These are phyloP conservation scores for Diaporthe destruens DNA, from an alignment of 2,329 filamentous ascomycete species.

Conservation along the genomic window DNA sequence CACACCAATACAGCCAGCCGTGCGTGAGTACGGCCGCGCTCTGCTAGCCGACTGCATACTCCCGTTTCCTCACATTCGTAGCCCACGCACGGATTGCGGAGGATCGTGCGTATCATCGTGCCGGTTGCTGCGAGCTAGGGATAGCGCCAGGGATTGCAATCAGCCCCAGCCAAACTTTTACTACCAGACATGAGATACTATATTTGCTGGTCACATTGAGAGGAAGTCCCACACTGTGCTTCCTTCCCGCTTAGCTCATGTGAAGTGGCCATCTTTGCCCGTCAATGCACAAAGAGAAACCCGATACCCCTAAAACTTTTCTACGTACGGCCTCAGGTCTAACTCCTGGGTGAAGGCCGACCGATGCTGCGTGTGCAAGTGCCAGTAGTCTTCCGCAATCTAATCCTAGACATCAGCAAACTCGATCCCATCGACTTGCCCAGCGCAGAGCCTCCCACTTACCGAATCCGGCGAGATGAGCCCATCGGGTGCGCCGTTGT, in stretches of 20 bases:
- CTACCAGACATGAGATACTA: conserved; percentile 24
- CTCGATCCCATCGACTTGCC: neutral
- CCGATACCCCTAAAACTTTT: conserved; percentile 76
- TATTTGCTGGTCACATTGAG: conserved; percentile 9
- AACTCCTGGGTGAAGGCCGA: conserved; percentile 86
- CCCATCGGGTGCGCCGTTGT: conserved; percentile 62
- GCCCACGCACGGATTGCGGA: conserved; percentile 34
- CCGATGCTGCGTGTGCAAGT: conserved; percentile 82
- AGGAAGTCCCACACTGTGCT: neutral
- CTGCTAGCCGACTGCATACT: conserved; percentile 28
- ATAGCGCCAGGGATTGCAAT: conserved; percentile 28
- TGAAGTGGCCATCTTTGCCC: neutral
- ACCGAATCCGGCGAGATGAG: conserved; percentile 83
- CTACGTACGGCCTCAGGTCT: conserved; percentile 82
- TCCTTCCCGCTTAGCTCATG: neutral
- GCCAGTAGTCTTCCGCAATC: conserved; percentile 91
- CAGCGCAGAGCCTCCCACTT: conserved; percentile 52
- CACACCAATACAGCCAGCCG: conserved; percentile 36
- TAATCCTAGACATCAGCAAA: conserved; percentile 50
- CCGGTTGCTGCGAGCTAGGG: conserved; percentile 32
- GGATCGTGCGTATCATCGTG: conserved; percentile 33
- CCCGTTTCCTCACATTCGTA: conserved; percentile 15
- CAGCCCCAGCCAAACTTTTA: conserved; percentile 25
- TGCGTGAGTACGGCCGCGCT: conserved; percentile 36
- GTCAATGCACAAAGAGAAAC: neutral